phyloP scores from a whole-genome alignment of 768 basidiomycete species.

The Lactarius vividus region DNA sequence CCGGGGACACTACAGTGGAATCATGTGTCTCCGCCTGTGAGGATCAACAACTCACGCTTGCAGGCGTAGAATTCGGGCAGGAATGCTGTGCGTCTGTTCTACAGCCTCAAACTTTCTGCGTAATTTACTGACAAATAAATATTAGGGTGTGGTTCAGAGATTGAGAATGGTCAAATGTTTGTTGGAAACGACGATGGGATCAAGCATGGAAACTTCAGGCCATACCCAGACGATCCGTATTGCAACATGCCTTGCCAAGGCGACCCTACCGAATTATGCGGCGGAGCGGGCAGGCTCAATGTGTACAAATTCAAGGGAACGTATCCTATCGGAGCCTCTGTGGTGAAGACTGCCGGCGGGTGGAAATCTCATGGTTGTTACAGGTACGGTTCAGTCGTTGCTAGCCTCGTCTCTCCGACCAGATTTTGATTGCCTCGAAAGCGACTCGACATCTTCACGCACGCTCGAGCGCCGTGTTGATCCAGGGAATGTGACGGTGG shows the following conservation, averaged over 20 bases:
- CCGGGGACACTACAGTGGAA: slow-evolving; percentile 57
- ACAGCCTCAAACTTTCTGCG: neutral
- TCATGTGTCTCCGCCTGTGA: slow-evolving; percentile 66
- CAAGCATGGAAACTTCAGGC: neutral
- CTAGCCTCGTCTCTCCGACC: neutral
- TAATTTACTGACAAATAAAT: neutral
- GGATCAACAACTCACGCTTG: slow-evolving; percentile 64
- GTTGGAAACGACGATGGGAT: neutral
- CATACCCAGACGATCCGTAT: neutral
- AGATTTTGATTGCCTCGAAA: neutral
- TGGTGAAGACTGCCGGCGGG: neutral
- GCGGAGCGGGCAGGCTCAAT: neutral
- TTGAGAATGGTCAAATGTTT: neutral
- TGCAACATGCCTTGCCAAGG: neutral
- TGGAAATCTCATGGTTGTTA: neutral
- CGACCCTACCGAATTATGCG: neutral
- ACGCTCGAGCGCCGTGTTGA: neutral
- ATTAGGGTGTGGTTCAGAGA: neutral
- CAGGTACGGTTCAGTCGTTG: neutral
- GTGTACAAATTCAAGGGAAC: neutral
- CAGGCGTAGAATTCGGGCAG: slow-evolving; percentile 63
- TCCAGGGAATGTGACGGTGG: neutral
- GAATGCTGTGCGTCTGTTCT: slow-evolving; percentile 61
- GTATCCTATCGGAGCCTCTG: neutral
- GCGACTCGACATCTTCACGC: neutral